phyloP scores from a whole-genome alignment of 192 early-diverging fungal genomes.

The Coemansia sp. region DNA sequence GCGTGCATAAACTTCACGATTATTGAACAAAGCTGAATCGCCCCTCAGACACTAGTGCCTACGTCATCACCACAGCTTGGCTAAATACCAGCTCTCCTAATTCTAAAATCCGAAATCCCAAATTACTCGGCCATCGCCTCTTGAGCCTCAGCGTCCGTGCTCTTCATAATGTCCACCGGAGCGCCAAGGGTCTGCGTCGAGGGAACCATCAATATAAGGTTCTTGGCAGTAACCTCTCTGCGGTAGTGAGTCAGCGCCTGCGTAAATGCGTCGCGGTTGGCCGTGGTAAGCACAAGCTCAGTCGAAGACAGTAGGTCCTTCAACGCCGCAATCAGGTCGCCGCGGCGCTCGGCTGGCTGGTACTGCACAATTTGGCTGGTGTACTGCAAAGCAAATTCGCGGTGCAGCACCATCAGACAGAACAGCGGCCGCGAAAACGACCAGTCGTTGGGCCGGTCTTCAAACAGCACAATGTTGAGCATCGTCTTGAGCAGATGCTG shows the following conservation, averaged over 20 bases:
- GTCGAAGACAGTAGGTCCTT: conserved; percentile 44
- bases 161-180: conserved; percentile 35
- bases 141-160: conserved; percentile 5
- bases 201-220: conserved; percentile 53
- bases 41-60: background rate
- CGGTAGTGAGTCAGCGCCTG: conserved; percentile 48
- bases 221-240: conserved; percentile 40
- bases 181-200: conserved; percentile 50
- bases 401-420: conserved; percentile 73
- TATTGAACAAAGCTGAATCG: background rate
- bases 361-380: conserved; percentile 47
- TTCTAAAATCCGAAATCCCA: background rate
- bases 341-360: conserved; percentile 49
- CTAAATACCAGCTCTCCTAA: background rate
- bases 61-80: background rate
- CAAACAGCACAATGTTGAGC: conserved; percentile 77
- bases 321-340: conserved; percentile 37
- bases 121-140: conserved; percentile 46
- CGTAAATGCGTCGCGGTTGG: conserved; percentile 47
- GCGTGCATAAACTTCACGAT: too few species aligned
- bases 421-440: conserved; percentile 78
- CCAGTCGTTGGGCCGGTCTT: conserved; percentile 81
- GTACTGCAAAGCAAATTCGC: conserved; percentile 56
- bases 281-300: conserved; percentile 27
- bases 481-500: conserved; percentile 63